Evolutionary conservation across 2,329 filamentous ascomycete genomes (phyloP), one percentile per base, ranked within the genome.

Genomic region (Lizonia empirigonia): DNA sequence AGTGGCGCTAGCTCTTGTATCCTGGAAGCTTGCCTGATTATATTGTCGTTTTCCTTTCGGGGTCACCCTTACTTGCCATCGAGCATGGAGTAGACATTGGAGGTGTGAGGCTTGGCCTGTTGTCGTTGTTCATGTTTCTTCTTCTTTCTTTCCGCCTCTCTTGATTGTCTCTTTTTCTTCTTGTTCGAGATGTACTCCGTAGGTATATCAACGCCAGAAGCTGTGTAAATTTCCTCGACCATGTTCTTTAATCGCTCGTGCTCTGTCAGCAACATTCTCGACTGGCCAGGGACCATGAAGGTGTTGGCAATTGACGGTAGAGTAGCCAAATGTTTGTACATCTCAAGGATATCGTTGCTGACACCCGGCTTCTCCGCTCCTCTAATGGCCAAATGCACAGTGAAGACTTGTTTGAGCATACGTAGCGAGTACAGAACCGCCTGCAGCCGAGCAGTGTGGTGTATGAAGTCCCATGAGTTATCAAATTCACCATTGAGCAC

Each of bases 371-470:
- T 19, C 13, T 15, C 16, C 1, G 23, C 2, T 15, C 41, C 30
- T 7, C 41, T 18, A 2, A 51, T 26, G 10, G 50, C 41, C 0
- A 69, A 46, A 48, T 64, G 60, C 7, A 71, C 58, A 1, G 45
- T 35, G 9, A 72, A 46, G 8, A 75, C 60, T 44, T 78, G 77
- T 19, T 65, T 65, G 12, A 78, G 60, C 45, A 78, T 71, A 2
- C 76, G 67, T 0, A 78, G 37, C 0, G 76, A 78, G 51, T 79
- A 79, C 6, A 76, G 62, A 1, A 67, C 65, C 5, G 76, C 75
- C 40, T 79, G 74, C 5, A 75, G 53, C 18, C 75, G 68, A 8
- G 75, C 75, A 5, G 59, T 61, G 5, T 77, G 57, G 20, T 78
- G 76, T 5, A 78, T 50, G 5, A 67, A 67, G 0, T 60, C 53